These are phyloP conservation scores for Daldinia eschscholtzii DNA, from an alignment of 2,329 filamentous ascomycete species.

Conservation along the genomic window DNA sequence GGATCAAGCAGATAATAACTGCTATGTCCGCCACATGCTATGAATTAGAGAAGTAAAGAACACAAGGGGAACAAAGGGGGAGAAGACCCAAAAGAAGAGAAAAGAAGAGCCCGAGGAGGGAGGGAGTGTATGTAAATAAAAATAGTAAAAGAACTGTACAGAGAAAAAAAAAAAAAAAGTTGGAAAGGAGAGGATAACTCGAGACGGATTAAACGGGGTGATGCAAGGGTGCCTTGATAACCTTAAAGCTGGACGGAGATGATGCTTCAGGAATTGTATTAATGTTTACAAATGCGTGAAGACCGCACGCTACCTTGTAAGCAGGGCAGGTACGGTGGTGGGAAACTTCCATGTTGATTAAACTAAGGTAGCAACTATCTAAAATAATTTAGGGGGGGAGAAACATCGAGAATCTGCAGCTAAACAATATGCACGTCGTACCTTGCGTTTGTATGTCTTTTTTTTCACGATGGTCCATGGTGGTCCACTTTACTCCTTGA, in stretches of 20 bases:
- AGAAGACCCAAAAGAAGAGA: too few relatives aligned
- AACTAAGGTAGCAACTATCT: constrained; percentile 25
- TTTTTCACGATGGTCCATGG: constrained; percentile 16
- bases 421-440: constrained; percentile 35
- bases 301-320: background rate
- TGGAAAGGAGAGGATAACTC: constrained; percentile 16
- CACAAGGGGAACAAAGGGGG: constrained; percentile 4
- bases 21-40: constrained; percentile 19
- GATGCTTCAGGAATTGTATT: background rate
- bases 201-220: constrained; percentile 12
- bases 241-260: constrained; percentile 38
- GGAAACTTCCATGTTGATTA: constrained; percentile 11
- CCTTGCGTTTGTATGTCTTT: constrained; percentile 40
- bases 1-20: constrained; percentile 19
- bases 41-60: constrained; percentile 16
- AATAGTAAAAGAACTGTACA: constrained; percentile 11
- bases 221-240: constrained; percentile 28
- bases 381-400: background rate
- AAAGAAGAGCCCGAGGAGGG: constrained; percentile 1
- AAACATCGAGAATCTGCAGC: constrained; percentile 27
- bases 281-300: background rate
- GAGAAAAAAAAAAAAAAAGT: constrained; percentile 3
- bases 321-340: constrained; percentile 6
- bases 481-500: constrained; percentile 28
- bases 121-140: background rate